phyloP scores from a whole-genome alignment of 2,329 filamentous ascomycete species.

The Zasmidium cellare region DNA sequence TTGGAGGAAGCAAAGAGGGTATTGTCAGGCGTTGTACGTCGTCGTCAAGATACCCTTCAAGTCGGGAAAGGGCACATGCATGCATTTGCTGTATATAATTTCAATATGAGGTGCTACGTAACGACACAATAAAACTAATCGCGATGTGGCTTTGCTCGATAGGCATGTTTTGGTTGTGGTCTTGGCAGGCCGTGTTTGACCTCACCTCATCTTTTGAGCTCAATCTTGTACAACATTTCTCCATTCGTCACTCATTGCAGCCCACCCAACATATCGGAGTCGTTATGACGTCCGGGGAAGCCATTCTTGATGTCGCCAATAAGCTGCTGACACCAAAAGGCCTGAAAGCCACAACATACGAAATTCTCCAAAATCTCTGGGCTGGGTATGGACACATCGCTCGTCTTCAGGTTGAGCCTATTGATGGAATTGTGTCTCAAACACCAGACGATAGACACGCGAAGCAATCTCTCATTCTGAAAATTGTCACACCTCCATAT shows the following conservation, averaged over 20 bases:
- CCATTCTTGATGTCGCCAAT: neutral
- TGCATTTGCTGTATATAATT: no score
- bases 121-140: no score
- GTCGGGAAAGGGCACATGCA: neutral
- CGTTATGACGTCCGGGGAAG: neutral
- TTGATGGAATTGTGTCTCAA: conserved; percentile 7
- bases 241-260: no score
- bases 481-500: conserved; percentile 59
- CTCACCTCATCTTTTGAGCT: no score
- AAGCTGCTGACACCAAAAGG: neutral
- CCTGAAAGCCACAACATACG: conserved; percentile 2
- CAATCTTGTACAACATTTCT: no score
- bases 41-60: neutral
- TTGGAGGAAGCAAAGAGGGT: neutral
- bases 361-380: conserved; percentile 45
- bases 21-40: neutral
- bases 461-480: conserved; percentile 52
- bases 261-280: neutral
- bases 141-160: no score
- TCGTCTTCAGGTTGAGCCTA: conserved; percentile 49
- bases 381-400: conserved; percentile 56
- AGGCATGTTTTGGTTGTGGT: no score
- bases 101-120: no score
- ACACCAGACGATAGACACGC: conserved; percentile 1
- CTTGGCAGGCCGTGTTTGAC: no score